Conservation (phyloP, 2,329 filamentous ascomycete genomes). For the Aspergillus caelatus region DNA sequence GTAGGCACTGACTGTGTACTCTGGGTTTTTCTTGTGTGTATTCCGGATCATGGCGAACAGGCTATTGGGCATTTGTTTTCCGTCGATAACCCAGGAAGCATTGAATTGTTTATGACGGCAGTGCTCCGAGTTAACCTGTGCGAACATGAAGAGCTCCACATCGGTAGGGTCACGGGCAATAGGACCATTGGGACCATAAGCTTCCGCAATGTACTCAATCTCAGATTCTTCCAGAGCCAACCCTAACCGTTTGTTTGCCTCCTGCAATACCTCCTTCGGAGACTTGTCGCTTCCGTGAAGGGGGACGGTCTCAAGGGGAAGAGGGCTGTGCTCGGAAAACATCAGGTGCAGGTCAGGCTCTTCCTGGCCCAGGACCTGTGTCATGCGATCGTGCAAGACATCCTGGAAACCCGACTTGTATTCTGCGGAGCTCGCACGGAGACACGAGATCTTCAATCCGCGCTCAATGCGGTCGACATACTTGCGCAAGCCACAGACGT, state of each 20-base stretch:
- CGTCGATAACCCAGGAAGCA: slow-evolving; percentile 93
- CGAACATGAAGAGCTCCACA: slow-evolving; percentile 98
- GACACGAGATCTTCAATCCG: slow-evolving; percentile 73
- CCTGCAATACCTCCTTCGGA: slow-evolving; percentile 72
- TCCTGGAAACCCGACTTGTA: slow-evolving; percentile 63
- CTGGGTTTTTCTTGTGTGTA: slow-evolving; percentile 77
- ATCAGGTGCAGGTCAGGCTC: slow-evolving; percentile 73
- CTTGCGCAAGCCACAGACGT: slow-evolving; percentile 80
- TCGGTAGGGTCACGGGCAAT: slow-evolving; percentile 72
- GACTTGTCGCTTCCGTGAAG: slow-evolving; percentile 67
- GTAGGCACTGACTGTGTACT: slow-evolving; percentile 91
- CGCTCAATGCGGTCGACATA: slow-evolving; percentile 80
- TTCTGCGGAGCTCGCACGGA: slow-evolving; percentile 59
- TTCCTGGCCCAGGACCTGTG: slow-evolving; percentile 71
- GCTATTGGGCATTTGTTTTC: slow-evolving; percentile 73
- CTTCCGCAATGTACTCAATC: slow-evolving; percentile 91
- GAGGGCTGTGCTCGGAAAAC: slow-evolving; percentile 71
- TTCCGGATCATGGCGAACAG: slow-evolving; percentile 97
- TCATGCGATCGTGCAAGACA: slow-evolving; percentile 91
- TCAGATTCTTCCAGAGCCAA: slow-evolving; percentile 85
- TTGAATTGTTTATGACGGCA: slow-evolving; percentile 92
- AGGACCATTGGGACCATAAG: slow-evolving; percentile 66
- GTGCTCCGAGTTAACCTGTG: slow-evolving; percentile 98
- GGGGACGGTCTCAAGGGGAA: slow-evolving; percentile 73
- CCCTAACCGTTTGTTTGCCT: slow-evolving; percentile 81